Base-by-base conservation (phyloP, 352 stramenopile species). In the Saprolegnia parasitica region DNA sequence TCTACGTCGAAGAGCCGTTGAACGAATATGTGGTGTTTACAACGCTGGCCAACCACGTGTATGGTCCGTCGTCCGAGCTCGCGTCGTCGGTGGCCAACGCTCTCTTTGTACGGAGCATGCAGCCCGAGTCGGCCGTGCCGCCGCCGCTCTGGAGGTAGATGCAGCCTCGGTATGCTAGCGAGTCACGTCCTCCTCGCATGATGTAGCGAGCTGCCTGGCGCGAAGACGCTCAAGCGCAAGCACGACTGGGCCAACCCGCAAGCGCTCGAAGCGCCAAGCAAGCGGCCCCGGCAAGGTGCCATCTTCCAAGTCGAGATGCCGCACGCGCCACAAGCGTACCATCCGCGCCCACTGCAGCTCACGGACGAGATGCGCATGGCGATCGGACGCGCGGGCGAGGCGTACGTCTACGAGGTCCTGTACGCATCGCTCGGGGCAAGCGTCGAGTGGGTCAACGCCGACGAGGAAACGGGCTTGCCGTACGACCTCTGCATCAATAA, bases 311-410 rank as follows among this genome's bases (percentile, higher is more conserved):
- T 60, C 24, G 52, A 16, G 35, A 60, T 60, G 24, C 13, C 52
- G 11, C 35, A 16, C 13, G 13, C 24, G 16, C 52, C 23, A 16
- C 13, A 39, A 8, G 35, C 24, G 1, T 24, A 42, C 11, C 24
- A 40, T 16, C 3, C 52, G 13, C 52, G 52, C 3, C 24, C 52
- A 10, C 52, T 26, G 3, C 13, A 37, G 37, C 63, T 70, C 32
- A 89, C 76, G 9, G 84, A 92, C 50, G 81, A 90, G 56, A 85
- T 92, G 54, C 81, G 84, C 65, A 68, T 78, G 49, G 87, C 81
- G 39, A 90, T 93, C 64, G 87, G 87, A n/a, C 83, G 87, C 10
- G 92, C 83, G 81, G 85, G 87, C 40, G 87, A 95, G 63, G 77
- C 88, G 52, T 91, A 91, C 68, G 87, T 95, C 8, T 93, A 81